A percentile compares a stretch with the other conserved stretches of the same genome.
Evolutionary conservation across 345 rosid species (phyloP).

Genomic region (Geranium brycei): DNA sequence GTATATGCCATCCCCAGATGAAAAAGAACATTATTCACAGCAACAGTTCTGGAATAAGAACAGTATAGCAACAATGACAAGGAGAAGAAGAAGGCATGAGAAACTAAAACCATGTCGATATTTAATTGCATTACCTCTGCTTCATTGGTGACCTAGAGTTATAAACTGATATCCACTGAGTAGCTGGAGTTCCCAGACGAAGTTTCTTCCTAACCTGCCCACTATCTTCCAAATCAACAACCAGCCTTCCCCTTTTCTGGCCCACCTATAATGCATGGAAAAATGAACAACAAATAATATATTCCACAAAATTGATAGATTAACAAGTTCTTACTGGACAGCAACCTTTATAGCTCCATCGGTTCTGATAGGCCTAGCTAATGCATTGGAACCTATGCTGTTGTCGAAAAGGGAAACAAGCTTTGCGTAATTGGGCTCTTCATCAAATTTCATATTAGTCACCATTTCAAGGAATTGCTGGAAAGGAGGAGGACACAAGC

Average conservation of each 20-base stretch:
- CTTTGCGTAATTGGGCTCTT: conserved; percentile 46
- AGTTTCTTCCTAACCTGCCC: conserved; percentile 37
- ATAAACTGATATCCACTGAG: conserved; percentile 47
- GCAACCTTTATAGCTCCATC: conserved; percentile 46
- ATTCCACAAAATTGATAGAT: background rate
- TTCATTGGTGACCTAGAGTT: conserved; percentile 44
- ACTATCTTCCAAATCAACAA: conserved; percentile 31
- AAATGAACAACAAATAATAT: background rate
- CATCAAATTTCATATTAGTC: conserved; percentile 47
- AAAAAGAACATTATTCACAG: too few relatives aligned
- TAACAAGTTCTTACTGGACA: background rate
- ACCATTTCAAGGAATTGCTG: conserved; percentile 42
- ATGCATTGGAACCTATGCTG: conserved; percentile 23
- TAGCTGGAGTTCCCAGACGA: conserved; percentile 40
- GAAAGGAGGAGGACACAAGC: conserved; percentile 43
- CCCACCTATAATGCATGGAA: conserved; percentile 23
- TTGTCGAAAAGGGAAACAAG: conserved; percentile 36
- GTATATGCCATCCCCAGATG: too few relatives aligned
- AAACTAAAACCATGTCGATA: background rate
- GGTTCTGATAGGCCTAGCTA: conserved; percentile 30
- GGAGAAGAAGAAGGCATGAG: background rate
- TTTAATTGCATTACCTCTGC: conserved; percentile 25
- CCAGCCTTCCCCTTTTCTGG: conserved; percentile 35
- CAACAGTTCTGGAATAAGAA: too few relatives aligned
- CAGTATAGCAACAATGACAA: too few relatives aligned